phyloP scores from a whole-genome alignment of 495 filamentous ascomycete genomes.

The Penicillium parvum region DNA sequence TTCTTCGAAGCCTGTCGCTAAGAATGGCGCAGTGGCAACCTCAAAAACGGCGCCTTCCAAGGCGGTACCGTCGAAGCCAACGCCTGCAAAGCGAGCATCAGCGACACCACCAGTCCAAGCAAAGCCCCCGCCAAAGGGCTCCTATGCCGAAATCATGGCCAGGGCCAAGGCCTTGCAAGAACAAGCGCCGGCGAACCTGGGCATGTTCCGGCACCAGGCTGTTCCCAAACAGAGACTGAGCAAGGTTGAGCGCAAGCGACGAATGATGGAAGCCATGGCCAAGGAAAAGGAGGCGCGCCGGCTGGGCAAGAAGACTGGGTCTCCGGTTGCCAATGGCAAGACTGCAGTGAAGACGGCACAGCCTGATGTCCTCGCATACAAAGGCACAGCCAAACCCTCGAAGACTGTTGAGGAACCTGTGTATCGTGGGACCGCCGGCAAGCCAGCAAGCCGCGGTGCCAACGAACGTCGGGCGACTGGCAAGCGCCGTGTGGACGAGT shows the following conservation, averaged over 20 bases:
- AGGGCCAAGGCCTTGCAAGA: slow-evolving; percentile 36
- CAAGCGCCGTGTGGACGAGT: slow-evolving; percentile 40
- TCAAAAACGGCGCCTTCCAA: slow-evolving; percentile 18
- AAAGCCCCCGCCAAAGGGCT: slow-evolving; percentile 41
- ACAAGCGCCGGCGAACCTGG: slow-evolving; percentile 31
- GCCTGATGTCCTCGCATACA: slow-evolving; percentile 39
- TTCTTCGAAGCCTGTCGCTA: slow-evolving; percentile 18
- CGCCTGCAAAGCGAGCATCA: slow-evolving; percentile 6
- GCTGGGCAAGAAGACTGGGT: slow-evolving; percentile 11
- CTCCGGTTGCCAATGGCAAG: slow-evolving; percentile 19
- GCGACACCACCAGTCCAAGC: slow-evolving; percentile 9
- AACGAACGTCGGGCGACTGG: slow-evolving; percentile 35
- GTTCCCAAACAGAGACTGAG: slow-evolving; percentile 36
- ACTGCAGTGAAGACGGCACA: slow-evolving; percentile 22
- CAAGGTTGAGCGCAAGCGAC: slow-evolving; percentile 39
- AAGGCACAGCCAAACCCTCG: slow-evolving; percentile 49
- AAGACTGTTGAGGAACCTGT: slow-evolving; percentile 29
- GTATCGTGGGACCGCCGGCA: slow-evolving; percentile 56
- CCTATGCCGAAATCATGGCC: slow-evolving; percentile 41
- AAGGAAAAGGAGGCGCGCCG: slow-evolving; percentile 32
- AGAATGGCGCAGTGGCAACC: slow-evolving; percentile 12
- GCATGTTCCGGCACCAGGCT: slow-evolving; percentile 36
- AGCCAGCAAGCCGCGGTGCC: slow-evolving; percentile 24
- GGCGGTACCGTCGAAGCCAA: slow-evolving; percentile 4
- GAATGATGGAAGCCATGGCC: slow-evolving; percentile 28